Percentiles rank a stretch among this genome's conserved stretches.
phyloP scores from a whole-genome alignment of 148 eudicot genomes.

The Rhododendron vialii region DNA sequence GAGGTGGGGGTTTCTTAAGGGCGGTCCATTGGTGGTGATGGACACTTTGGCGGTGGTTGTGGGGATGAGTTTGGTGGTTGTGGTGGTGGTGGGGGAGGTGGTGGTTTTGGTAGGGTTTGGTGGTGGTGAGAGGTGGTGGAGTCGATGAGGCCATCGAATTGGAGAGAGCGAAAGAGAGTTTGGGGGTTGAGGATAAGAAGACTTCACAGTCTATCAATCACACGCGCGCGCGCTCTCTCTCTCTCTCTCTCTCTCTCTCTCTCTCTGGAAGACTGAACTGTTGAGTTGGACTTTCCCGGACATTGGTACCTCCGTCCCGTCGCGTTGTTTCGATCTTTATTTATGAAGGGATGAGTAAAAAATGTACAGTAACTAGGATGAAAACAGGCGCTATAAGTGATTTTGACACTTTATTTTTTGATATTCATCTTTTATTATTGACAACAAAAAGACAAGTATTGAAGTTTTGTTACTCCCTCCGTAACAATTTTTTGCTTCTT shows the following conservation, averaged over 20 bases:
- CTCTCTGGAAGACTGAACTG: not conserved
- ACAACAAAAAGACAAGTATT: too few relatives aligned
- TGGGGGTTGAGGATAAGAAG: not conserved
- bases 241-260: not conserved
- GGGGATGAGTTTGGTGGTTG: constrained; percentile 29
- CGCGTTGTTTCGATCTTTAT: not conserved
- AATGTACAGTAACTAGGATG: too few relatives aligned
- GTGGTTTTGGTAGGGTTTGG: constrained; percentile 53
- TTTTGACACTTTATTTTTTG: too few relatives aligned
- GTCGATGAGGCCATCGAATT: constrained; percentile 76
- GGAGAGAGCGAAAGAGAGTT: not conserved
- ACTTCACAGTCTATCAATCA: not conserved
- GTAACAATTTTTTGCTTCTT: too few relatives aligned
- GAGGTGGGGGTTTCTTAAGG: constrained; percentile 21
- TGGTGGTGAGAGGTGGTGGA: constrained; percentile 53
- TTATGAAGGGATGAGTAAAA: too few relatives aligned
- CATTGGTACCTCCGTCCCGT: not conserved
- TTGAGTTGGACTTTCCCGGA: not conserved
- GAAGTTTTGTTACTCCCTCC: too few relatives aligned
- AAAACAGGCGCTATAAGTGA: too few relatives aligned
- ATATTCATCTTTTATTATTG: too few relatives aligned
- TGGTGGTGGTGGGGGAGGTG: constrained; percentile 20
- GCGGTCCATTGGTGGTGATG: constrained; percentile 20
- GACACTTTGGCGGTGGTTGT: constrained; percentile 21
- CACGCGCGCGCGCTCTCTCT: not conserved